Base-by-base conservation (phyloP, 1,139 yeast genomes). In the Hemisphaericaspora lyxosophila region DNA sequence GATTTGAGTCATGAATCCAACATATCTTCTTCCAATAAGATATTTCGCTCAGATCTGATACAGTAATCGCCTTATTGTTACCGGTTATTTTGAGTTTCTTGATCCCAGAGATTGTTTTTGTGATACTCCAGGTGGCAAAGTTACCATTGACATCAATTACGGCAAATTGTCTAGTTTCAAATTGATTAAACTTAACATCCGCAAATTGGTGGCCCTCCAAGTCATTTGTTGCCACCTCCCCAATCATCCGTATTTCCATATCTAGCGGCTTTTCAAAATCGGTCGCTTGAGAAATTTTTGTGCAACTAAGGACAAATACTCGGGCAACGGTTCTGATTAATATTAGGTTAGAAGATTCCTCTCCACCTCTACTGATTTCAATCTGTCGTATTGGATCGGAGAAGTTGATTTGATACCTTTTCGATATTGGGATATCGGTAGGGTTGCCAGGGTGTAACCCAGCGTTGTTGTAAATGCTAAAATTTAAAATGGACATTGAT, bases 11-110 rank as follows among this genome's bases (percentile, higher is more conserved):
- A 1, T 58, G 44, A 2, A 73, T 55, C 83, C 85, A 80, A 5
- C 56, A 43, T 1, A 80, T 56, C 41, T 67, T 65, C 43, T 73
- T 75, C 75, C 85, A 82, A 32, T 64, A 64, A 0, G 89, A 82
- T 2, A 79, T 50, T 39, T 80, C 86, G 2, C 62, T 59, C 1
- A 72, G 62, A 41, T 75, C 78, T 38, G 63, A 56, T 7, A 71
- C 55, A 1, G 64, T 33, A n/a, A 48, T 19, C 2, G 8, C 5
- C 4, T 23, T 12, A 8, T 29, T 16, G 2, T 15, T 5, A 12
- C 30, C 30, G 7, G n/a, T 12, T 7, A 26, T 8, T 13, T 9
- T 5, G 16, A 7, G 18, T 18, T 29, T 15, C 33, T 37, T 17
- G 33, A 39, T 23, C 22, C 27, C 26, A 15, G 35, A 8, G 13